Evolutionary conservation across 169 alveolate genomes (phyloP).

Genomic region (Amoebophrya sp.): DNA sequence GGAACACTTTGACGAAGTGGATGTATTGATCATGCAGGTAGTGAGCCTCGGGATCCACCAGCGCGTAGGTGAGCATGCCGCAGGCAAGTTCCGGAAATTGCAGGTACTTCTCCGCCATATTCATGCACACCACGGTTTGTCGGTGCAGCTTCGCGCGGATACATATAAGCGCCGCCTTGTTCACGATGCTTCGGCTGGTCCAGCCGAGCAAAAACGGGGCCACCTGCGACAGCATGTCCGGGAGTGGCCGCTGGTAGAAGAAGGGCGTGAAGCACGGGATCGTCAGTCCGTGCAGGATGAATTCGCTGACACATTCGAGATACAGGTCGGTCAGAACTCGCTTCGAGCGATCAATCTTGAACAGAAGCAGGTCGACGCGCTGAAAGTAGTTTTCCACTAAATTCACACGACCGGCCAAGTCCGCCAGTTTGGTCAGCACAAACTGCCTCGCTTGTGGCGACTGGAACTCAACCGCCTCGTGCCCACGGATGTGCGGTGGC

Average conservation of each 20-base stretch:
- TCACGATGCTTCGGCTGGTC: background rate
- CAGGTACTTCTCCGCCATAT: background rate
- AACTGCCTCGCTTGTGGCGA: background rate
- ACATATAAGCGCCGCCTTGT: background rate
- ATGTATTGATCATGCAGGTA: background rate
- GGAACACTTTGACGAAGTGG: background rate
- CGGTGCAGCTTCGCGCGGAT: slow-evolving; percentile 1
- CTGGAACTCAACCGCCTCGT: background rate
- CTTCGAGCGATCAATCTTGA: background rate
- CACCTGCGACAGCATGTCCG: slow-evolving; percentile 28
- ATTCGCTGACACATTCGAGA: background rate
- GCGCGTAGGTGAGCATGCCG: slow-evolving; percentile 3
- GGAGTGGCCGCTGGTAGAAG: background rate
- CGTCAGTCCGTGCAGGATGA: slow-evolving; percentile 8
- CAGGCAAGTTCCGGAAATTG: slow-evolving; percentile 6
- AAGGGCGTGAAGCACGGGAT: background rate
- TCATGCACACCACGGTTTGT: background rate
- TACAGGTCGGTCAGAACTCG: background rate
- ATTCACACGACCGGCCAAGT: background rate
- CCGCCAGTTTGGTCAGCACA: background rate
- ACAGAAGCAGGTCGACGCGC: background rate
- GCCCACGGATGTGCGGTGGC: background rate
- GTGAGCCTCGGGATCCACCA: slow-evolving; percentile 13
- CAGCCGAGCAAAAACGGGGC: background rate
- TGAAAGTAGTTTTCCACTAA: background rate